phyloP scores from a whole-genome alignment of 73 alveolate species.

The Tetrahymena borealis region DNA sequence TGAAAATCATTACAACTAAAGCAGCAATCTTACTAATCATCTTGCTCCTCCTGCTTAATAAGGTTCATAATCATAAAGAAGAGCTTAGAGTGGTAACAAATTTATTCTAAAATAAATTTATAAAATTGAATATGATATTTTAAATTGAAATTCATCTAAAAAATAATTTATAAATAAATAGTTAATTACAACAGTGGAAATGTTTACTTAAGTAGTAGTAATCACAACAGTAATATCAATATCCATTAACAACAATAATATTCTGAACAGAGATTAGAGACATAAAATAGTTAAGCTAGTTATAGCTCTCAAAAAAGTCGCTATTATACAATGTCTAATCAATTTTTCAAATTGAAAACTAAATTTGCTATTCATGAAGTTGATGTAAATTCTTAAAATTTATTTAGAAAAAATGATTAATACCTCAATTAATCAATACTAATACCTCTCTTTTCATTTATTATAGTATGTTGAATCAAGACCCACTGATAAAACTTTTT shows the following conservation, averaged over 20 bases:
- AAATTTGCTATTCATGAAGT: not conserved
- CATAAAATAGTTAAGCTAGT: not conserved
- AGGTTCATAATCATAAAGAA: not conserved
- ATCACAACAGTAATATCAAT: not conserved
- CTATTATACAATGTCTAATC: not conserved
- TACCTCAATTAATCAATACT: not conserved
- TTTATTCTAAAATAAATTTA: not conserved
- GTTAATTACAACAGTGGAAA: not conserved
- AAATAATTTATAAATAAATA: not conserved
- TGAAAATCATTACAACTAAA: not conserved
- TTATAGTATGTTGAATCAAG: not conserved
- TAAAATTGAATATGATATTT: too few species aligned
- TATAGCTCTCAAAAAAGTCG: not conserved
- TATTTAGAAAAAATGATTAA: too few species aligned
- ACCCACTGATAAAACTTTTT: not conserved
- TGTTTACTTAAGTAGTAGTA: not conserved
- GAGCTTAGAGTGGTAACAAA: not conserved
- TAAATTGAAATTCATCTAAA: not conserved
- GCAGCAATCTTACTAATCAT: not conserved
- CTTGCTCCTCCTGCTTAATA: not conserved
- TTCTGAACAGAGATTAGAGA: not conserved
- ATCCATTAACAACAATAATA: not conserved
- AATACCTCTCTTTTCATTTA: not conserved
- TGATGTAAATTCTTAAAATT: too few species aligned
- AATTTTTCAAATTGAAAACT: not conserved